phyloP scores from a whole-genome alignment of 768 basidiomycete genomes.

The Mycena sanguinolenta region DNA sequence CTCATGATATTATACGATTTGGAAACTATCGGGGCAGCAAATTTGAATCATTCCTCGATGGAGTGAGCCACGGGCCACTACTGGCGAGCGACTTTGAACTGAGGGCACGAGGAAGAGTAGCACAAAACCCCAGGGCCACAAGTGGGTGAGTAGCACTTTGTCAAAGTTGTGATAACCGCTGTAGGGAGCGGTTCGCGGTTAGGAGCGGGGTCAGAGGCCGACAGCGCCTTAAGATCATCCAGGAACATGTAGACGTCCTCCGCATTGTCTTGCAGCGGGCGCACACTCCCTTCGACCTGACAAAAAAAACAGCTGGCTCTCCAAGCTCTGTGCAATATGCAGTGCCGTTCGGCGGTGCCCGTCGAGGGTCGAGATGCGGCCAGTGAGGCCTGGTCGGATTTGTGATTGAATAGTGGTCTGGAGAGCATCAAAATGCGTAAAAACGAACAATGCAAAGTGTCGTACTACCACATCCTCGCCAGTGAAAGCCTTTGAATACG shows the following conservation, averaged over 20 bases:
- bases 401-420: constrained; percentile 89
- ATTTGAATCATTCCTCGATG: no score
- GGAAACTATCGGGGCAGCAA: no score
- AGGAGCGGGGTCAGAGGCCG: constrained; percentile 67
- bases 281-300: constrained; percentile 94
- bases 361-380: constrained; percentile 81
- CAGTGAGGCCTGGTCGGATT: constrained; percentile 87
- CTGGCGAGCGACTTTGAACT: no score
- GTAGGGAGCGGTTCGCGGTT: constrained; percentile 84
- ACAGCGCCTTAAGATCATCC: constrained; percentile 80
- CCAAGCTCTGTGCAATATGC: constrained; percentile 89
- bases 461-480: constrained; percentile 91
- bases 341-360: constrained; percentile 88
- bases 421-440: no score
- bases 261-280: constrained; percentile 83
- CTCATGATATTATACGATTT: no score
- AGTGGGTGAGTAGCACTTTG: constrained; percentile 89
- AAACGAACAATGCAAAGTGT: constrained; percentile 31
- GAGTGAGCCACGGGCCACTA: no score
- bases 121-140: constrained; percentile 86
- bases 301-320: constrained; percentile 94
- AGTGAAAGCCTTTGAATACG: constrained; percentile 92
- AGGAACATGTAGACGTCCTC: no score
- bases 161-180: constrained; percentile 90
- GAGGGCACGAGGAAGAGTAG: constrained; percentile 88